Evolutionary conservation across 306 rosid species (phyloP).

Genomic region (Heteromeles arbutifolia): DNA sequence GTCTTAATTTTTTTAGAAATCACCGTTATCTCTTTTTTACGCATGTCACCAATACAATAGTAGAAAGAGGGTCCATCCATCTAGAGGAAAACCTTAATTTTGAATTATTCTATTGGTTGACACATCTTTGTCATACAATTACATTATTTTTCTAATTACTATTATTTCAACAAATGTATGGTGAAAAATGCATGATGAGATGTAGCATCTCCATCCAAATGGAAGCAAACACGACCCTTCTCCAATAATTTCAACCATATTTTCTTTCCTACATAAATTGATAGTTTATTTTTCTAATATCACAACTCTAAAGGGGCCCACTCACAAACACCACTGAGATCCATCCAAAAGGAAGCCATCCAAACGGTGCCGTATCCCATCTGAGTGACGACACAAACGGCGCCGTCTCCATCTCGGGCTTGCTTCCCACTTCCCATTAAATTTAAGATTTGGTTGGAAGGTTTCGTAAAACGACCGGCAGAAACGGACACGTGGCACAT

Average conservation of each 20-base stretch:
- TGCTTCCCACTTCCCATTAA: conserved; percentile 34
- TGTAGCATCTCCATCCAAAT: background rate
- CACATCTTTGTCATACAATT: background rate
- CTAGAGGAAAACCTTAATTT: too few relatives aligned
- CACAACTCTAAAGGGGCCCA: background rate
- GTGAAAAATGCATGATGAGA: background rate
- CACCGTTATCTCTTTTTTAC: too few relatives aligned
- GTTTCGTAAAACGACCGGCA: conserved; percentile 27
- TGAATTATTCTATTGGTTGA: background rate
- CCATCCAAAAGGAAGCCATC: background rate
- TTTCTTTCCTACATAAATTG: background rate
- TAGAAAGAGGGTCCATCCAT: accelerated
- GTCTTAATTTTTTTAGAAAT: too few relatives aligned
- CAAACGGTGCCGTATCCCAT: conserved; percentile 1
- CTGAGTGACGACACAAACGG: background rate
- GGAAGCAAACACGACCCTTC: background rate
- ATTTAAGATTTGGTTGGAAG: conserved; percentile 31
- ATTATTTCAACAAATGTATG: background rate
- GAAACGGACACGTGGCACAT: conserved; percentile 2
- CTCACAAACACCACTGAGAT: background rate
- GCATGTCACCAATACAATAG: too few relatives aligned
- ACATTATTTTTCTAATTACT: background rate
- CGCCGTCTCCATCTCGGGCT: conserved; percentile 18
- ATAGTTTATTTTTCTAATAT: background rate
- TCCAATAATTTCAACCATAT: background rate